A percentile compares a stretch with the other conserved stretches of the same genome.
These are phyloP conservation scores for Eimeria necatrix DNA, from an alignment of 169 alveolate species.

Conservation along the genomic window DNA sequence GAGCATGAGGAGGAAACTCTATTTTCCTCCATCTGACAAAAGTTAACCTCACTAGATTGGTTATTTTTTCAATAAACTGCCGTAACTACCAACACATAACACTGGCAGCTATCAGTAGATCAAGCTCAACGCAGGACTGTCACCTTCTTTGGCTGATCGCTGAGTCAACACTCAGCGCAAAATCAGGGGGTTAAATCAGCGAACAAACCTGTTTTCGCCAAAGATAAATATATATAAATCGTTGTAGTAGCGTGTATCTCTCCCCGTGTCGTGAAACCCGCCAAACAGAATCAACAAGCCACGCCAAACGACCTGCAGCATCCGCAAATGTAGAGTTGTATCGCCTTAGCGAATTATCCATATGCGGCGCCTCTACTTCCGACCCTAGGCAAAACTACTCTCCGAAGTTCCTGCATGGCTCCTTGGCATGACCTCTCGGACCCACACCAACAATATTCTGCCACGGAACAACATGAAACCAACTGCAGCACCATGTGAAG, in stretches of 20 bases:
- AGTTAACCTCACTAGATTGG: background rate
- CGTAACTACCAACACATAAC: no score
- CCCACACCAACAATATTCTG: background rate
- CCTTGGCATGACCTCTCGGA: background rate
- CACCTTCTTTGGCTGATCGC: background rate
- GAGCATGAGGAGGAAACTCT: constrained; percentile 74
- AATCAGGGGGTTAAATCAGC: background rate
- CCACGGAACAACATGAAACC: no score
- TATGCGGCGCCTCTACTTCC: background rate
- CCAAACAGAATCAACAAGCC: constrained; percentile 93
- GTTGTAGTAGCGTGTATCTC: constrained; percentile 91
- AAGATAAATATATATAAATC: constrained; percentile 87
- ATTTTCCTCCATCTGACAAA: constrained; percentile 75
- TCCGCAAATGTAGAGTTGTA: background rate
- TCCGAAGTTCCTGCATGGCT: no score
- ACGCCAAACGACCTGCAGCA: constrained; percentile 88
- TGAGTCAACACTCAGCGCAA: background rate
- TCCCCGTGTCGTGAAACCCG: constrained; percentile 93
- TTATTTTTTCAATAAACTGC: no score
- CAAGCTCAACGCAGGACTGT: no score
- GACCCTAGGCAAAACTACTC: background rate
- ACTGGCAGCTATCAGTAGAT: no score
- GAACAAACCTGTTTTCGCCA: constrained; percentile 71
- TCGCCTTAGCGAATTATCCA: background rate
- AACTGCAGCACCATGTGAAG: background rate